Evolutionary conservation across 2,329 filamentous ascomycete genomes (phyloP), one percentile per base, ranked within the genome.

Genomic region (Aureobasidium sp.): DNA sequence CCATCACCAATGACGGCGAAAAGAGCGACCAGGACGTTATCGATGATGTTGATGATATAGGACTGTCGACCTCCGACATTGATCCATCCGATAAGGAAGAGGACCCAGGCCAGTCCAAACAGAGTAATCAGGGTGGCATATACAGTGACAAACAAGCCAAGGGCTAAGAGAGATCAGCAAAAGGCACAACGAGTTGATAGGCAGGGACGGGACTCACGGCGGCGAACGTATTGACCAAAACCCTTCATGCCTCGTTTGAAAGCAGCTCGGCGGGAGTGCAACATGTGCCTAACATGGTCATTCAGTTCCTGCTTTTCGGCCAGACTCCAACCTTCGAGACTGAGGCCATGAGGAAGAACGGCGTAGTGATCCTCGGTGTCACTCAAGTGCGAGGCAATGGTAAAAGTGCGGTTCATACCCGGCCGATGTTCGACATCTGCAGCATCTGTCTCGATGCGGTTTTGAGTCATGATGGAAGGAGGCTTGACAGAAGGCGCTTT

Each of bases 61-160:
- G 84, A 76, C 71, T 93, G 88, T 67, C 81, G 79, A 33, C 84
- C 83, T 22, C 88, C 89, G 22, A 93, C 87, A 65, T 91, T 91
- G 70, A 94, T 90, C 90, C 90, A 95, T 52, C 83, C 60, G 71
- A 96, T 96, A 60, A 95, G 78, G 75, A 93, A 94, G n/a, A 95
- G 81, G 1, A 96, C 90, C 91, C 90, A 96, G 0, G 89, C 89
- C 14, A 93, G 79, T 69, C 90, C 90, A 68, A 95, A 96, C 0
- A 92, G 78, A 0, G 90, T 94, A 67, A 96, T 92, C 22, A 93
- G 79, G 0, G 83, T 86, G 9, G 90, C 90, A 72, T 96, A 96
- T 4, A 95, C 75, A 0, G 90, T 94, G 63, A 96, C 88, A 60
- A 92, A 81, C 70, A 94, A 90, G 1, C 91, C 91, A 40, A 96